Evolutionary conservation across 2,329 filamentous ascomycete genomes (phyloP).

Genomic region (Hypoxylon sp.): DNA sequence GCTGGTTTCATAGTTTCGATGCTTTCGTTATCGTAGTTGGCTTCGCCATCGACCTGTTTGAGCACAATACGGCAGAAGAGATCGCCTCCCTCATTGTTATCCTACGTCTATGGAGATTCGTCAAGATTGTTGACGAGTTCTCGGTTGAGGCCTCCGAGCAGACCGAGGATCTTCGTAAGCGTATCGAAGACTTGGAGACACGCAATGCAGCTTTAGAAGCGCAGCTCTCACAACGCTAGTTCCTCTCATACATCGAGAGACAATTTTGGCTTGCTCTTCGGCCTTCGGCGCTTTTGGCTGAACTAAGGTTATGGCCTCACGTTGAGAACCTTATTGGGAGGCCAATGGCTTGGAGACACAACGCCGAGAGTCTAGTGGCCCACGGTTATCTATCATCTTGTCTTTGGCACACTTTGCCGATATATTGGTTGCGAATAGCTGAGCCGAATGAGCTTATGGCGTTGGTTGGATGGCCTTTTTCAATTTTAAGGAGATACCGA

Average conservation of each 20-base stretch:
- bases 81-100: slow-evolving; percentile 77
- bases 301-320: slow-evolving; percentile 36
- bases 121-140: slow-evolving; percentile 80
- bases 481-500: background rate
- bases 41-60: slow-evolving; percentile 73
- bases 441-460: background rate
- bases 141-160: slow-evolving; percentile 74
- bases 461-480: slow-evolving; percentile 7
- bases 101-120: slow-evolving; percentile 76
- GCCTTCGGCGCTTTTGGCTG: slow-evolving; percentile 18
- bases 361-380: background rate
- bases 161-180: slow-evolving; percentile 67
- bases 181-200: slow-evolving; percentile 66
- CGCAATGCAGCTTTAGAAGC: slow-evolving; percentile 59
- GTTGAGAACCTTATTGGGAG: slow-evolving; percentile 33
- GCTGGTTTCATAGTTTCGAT: slow-evolving; percentile 76
- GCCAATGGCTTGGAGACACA: slow-evolving; percentile 1
- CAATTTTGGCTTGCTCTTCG: slow-evolving; percentile 1
- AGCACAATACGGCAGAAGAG: slow-evolving; percentile 73
- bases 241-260: background rate
- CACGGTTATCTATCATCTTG: slow-evolving; percentile 6
- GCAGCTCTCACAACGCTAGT: slow-evolving; percentile 28
- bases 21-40: slow-evolving; percentile 72
- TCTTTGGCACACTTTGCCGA: slow-evolving; percentile 11
- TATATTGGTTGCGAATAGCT: background rate